These are phyloP conservation scores for Candida jianshihensis DNA, from an alignment of 805 yeast species.

Conservation along the genomic window DNA sequence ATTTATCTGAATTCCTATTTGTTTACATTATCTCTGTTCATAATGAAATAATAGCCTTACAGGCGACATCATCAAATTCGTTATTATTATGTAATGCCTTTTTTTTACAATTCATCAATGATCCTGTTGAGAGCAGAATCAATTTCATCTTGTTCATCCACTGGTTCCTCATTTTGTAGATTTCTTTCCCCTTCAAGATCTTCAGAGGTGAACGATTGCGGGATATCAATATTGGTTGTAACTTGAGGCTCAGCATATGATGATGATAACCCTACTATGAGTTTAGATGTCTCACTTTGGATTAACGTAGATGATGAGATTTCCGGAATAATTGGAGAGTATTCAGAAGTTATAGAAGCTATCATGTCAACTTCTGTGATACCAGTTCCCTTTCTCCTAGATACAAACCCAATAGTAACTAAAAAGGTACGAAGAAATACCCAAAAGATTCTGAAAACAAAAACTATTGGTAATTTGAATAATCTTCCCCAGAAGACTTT, in stretches of 20 bases:
- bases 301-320: no score
- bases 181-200: not conserved
- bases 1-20: no score
- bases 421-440: constrained; percentile 7
- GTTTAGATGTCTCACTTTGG: no score
- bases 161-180: not conserved
- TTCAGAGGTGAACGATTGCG: no score
- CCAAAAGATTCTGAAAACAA: constrained; percentile 7
- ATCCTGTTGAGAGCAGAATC: constrained; percentile 9
- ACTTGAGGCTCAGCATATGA: not conserved
- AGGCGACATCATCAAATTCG: no score
- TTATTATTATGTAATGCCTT: no score
- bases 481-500: constrained; percentile 19
- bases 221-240: not conserved
- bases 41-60: no score
- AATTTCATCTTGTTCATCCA: constrained; percentile 1
- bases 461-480: constrained; percentile 14
- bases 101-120: constrained; percentile 11
- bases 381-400: constrained; percentile 1
- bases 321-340: no score
- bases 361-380: constrained; percentile 5
- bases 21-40: no score
- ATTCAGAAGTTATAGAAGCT: not conserved
- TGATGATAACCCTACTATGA: not conserved
- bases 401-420: constrained; percentile 9